Conservation (phyloP, 148 eudicot species). For the Chenopodium quinoa region DNA sequence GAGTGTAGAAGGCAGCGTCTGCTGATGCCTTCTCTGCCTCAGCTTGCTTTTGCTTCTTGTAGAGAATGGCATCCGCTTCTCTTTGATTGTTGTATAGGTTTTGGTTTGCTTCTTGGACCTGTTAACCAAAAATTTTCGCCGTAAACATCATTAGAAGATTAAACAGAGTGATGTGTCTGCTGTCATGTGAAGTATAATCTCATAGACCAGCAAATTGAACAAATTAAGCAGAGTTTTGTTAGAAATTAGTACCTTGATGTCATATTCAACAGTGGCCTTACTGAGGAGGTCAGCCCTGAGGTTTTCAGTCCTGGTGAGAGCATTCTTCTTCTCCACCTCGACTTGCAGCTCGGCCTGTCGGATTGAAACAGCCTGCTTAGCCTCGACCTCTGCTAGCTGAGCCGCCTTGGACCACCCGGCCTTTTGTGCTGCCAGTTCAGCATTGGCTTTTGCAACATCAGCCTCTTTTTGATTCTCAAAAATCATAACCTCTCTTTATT, state of each 20-base stretch:
- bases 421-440: constrained; percentile 35
- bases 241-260: constrained; percentile 33
- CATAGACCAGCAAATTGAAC: background rate
- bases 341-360: constrained; percentile 38
- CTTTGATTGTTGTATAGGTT: constrained; percentile 36
- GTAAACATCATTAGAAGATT: background rate
- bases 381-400: constrained; percentile 43
- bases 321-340: constrained; percentile 44
- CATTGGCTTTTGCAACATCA: constrained; percentile 36
- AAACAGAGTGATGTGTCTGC: no score
- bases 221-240: background rate
- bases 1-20: constrained; percentile 8
- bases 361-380: constrained; percentile 36
- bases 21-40: constrained; percentile 37
- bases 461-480: constrained; percentile 37
- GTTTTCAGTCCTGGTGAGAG: constrained; percentile 39
- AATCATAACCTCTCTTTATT: constrained; percentile 25
- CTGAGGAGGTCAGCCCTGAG: constrained; percentile 47
- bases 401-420: constrained; percentile 37
- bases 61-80: constrained; percentile 35
- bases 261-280: constrained; percentile 46
- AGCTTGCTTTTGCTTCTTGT: constrained; percentile 34
- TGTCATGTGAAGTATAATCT: no score
- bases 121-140: background rate
- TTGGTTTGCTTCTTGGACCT: constrained; percentile 43